Evolutionary conservation across 2,329 filamentous ascomycete genomes (phyloP).

Genomic region (Colletotrichum noveboracense): DNA sequence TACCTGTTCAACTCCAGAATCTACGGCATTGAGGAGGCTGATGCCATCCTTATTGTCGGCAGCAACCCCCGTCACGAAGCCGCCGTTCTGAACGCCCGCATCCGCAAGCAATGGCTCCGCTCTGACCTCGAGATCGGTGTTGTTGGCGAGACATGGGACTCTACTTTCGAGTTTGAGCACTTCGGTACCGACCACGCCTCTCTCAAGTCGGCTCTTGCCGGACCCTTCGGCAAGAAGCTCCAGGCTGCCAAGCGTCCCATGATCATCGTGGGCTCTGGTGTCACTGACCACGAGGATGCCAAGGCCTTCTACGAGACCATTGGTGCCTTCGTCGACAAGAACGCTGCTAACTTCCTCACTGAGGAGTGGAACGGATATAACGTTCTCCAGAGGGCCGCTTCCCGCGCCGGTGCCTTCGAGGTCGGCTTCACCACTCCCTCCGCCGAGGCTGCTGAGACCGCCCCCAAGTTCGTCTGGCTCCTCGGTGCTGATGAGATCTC

Average conservation of each 20-base stretch:
- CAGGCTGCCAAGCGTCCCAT: conserved; percentile 87
- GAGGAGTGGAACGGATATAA: conserved; percentile 98
- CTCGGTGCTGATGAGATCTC: conserved; percentile 92
- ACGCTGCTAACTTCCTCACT: conserved; percentile 85
- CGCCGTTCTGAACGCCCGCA: conserved; percentile 92
- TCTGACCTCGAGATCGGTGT: conserved; percentile 93
- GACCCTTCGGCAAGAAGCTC: conserved; percentile 92
- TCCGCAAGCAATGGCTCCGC: conserved; percentile 96
- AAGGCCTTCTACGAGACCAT: conserved; percentile 94
- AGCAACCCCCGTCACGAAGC: conserved; percentile 97
- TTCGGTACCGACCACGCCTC: conserved; percentile 80
- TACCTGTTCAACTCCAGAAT: conserved; percentile 98
- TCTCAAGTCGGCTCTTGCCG: conserved; percentile 84
- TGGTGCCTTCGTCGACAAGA: conserved; percentile 90
- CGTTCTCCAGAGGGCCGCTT: conserved; percentile 91
- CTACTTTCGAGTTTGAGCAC: conserved; percentile 95
- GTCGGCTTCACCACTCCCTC: conserved; percentile 93
- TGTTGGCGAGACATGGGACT: conserved; percentile 88
- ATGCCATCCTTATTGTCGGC: conserved; percentile 88
- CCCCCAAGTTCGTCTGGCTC: conserved; percentile 95
- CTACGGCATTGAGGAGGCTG: conserved; percentile 90
- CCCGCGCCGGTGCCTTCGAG: conserved; percentile 91
- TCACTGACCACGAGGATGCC: conserved; percentile 88
- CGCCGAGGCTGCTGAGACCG: conserved; percentile 78
- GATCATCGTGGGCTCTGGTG: conserved; percentile 93